A percentile compares a stretch with the other conserved stretches of the same genome.
Evolutionary conservation across 768 basidiomycete species (phyloP).

Genomic region (Favolaschia claudopus): DNA sequence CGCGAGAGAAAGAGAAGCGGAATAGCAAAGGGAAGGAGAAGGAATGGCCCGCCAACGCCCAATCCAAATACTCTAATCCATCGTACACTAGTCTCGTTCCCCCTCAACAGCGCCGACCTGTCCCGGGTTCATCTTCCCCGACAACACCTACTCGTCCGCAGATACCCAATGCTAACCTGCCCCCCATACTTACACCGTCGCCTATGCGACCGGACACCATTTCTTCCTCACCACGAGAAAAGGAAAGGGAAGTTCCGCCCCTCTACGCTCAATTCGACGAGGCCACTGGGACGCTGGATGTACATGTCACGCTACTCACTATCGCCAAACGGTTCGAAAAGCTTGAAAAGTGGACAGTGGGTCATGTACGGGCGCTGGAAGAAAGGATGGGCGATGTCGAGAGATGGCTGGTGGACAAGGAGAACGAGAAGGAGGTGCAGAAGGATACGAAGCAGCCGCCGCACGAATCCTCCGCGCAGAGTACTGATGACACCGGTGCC

Average conservation of each 20-base stretch:
- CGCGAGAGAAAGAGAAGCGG: constrained; percentile 64
- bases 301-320: constrained; percentile 74
- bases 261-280: constrained; percentile 78
- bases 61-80: constrained; percentile 65
- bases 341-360: constrained; percentile 88
- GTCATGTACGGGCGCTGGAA: constrained; percentile 88
- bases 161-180: constrained; percentile 47
- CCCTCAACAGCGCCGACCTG: constrained; percentile 54
- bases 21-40: constrained; percentile 63
- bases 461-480: constrained; percentile 26
- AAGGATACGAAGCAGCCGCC: too few species aligned
- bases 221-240: constrained; percentile 53
- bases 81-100: constrained; percentile 60
- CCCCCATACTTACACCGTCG: constrained; percentile 68
- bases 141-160: constrained; percentile 62
- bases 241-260: constrained; percentile 60
- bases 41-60: constrained; percentile 63
- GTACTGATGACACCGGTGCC: constrained; percentile 12
- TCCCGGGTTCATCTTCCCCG: constrained; percentile 68
- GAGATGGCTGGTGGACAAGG: constrained; percentile 86
- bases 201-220: constrained; percentile 62
- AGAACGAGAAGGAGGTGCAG: constrained; percentile 69
- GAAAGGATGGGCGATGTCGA: constrained; percentile 94
- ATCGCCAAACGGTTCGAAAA: constrained; percentile 88
- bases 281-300: constrained; percentile 73